Base-by-base conservation (phyloP, 129 eudicot species). In the Lactuca sativa region DNA sequence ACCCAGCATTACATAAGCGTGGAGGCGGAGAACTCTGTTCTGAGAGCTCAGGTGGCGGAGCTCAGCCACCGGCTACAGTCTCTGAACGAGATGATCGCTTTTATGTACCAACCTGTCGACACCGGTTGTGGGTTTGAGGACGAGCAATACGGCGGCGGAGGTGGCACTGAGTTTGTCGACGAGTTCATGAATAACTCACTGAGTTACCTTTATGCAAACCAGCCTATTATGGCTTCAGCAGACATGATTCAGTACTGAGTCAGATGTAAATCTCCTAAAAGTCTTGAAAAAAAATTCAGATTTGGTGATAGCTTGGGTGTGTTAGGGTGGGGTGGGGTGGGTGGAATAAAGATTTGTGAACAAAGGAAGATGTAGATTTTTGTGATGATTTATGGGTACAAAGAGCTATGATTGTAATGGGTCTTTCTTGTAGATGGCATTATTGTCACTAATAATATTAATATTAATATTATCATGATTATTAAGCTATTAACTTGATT, bases 201-300 rank as follows among this genome's bases (percentile, higher is more conserved):
- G 90, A 86, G 86, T 71, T 82, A 70, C 61, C 62, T 64, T 18
- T 78, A 62, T 76, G 77, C 61, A 30, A 86, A 80, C 63, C 95
- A 85, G 66, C 95, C 91, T n/a, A 74, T 86, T 40, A 56, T 89
- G 95, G 97, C 97, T 38, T 75, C 88, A 49, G 84, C 91, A 37
- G 96, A 83, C 41, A 74, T 79, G 83, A 62, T 88, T 43, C 76
- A 66, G 69, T 86, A 80, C 78, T 91, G 79, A 85, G 56, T 60
- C 30, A 7, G 43, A 68, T 30, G 70, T 54, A 25, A 32, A 57
- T 74, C 53, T 66, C 47, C 36, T 73, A 3, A 67, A 38, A 63
- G 25, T 68, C 14, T 51, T 40, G 17, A 41, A 72, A 72, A 58
- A 11, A 33, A 13, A 15, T 6, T 55, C 31, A 57, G 59, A 44